Evolutionary conservation across 192 early-diverging fungal species (phyloP).

Genomic region (Entomortierella parvispora): DNA sequence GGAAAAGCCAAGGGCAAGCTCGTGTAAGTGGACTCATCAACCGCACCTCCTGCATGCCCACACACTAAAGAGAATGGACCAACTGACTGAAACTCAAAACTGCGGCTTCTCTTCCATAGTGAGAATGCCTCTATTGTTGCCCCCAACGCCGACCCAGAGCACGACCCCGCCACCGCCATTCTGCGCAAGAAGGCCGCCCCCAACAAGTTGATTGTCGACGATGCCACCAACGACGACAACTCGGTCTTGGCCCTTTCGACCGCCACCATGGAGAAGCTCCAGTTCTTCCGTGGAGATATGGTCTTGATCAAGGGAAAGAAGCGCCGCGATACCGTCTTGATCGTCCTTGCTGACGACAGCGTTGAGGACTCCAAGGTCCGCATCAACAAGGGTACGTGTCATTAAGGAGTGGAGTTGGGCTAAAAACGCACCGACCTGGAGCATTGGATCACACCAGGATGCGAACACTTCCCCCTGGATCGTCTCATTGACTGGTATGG

Average conservation of each 20-base stretch:
- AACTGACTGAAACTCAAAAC: background rate
- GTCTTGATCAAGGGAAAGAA: slow-evolving; percentile 98
- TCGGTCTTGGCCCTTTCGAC: slow-evolving; percentile 91
- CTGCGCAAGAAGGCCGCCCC: slow-evolving; percentile 93
- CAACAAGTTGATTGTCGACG: slow-evolving; percentile 99
- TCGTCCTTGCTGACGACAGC: slow-evolving; percentile 92
- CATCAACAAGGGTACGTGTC: slow-evolving; percentile 82
- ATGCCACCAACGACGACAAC: slow-evolving; percentile 97
- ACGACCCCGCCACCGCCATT: slow-evolving; percentile 95
- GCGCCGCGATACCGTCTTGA: slow-evolving; percentile 95
- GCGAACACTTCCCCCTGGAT: no score
- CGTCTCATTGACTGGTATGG: background rate
- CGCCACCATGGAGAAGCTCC: slow-evolving; percentile 91
- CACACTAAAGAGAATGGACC: background rate
- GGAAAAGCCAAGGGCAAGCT: slow-evolving; percentile 43
- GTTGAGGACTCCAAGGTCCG: slow-evolving; percentile 93
- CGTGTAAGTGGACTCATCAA: slow-evolving; percentile 25
- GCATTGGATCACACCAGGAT: background rate
- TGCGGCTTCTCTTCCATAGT: slow-evolving; percentile 27
- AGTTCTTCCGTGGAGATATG: slow-evolving; percentile 96
- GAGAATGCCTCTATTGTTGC: slow-evolving; percentile 66
- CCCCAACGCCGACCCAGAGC: slow-evolving; percentile 62
- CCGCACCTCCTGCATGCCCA: background rate
- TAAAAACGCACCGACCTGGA: background rate
- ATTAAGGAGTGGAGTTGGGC: background rate